A percentile compares a stretch with the other conserved stretches of the same genome.
phyloP scores from a whole-genome alignment of 805 yeast genomes.

The Candida ovalis region DNA sequence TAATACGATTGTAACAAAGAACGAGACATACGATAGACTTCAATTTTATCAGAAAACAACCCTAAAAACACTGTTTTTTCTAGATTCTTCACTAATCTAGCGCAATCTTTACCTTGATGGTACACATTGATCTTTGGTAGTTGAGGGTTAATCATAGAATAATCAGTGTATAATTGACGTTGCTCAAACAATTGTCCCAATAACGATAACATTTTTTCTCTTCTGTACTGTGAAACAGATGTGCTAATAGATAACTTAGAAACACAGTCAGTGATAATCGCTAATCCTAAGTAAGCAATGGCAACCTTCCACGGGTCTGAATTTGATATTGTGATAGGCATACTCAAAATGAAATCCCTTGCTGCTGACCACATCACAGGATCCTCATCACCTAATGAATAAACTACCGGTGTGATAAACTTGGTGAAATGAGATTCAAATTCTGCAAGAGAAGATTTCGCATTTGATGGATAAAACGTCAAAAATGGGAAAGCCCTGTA shows the following conservation, averaged over 20 bases:
- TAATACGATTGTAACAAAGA: slow-evolving; percentile 33
- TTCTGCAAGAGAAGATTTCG: slow-evolving; percentile 6
- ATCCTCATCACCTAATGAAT: slow-evolving; percentile 36
- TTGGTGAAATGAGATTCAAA: slow-evolving; percentile 20
- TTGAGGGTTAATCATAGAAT: background rate
- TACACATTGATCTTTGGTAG: slow-evolving; percentile 2
- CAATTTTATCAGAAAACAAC: slow-evolving; percentile 47
- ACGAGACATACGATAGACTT: slow-evolving; percentile 45
- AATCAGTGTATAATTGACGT: slow-evolving; percentile 25
- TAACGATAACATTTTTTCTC: slow-evolving; percentile 36
- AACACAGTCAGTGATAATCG: slow-evolving; percentile 34
- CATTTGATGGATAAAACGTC: slow-evolving; percentile 17
- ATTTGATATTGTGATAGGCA: slow-evolving; percentile 31
- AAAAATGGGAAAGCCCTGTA: slow-evolving; percentile 33
- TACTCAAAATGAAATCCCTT: slow-evolving; percentile 32
- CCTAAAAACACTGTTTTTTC: slow-evolving; percentile 52
- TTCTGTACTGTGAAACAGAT: slow-evolving; percentile 16
- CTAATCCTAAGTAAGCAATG: slow-evolving; percentile 37
- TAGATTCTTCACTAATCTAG: slow-evolving; percentile 34
- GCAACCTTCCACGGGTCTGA: slow-evolving; percentile 28
- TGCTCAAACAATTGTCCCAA: slow-evolving; percentile 37
- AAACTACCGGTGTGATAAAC: slow-evolving; percentile 32
- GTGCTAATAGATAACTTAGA: slow-evolving; percentile 28
- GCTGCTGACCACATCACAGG: slow-evolving; percentile 33
- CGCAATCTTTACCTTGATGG: slow-evolving; percentile 28